Base-by-base conservation (phyloP, 495 filamentous ascomycete species). In the Evansstolkia leycettana region DNA sequence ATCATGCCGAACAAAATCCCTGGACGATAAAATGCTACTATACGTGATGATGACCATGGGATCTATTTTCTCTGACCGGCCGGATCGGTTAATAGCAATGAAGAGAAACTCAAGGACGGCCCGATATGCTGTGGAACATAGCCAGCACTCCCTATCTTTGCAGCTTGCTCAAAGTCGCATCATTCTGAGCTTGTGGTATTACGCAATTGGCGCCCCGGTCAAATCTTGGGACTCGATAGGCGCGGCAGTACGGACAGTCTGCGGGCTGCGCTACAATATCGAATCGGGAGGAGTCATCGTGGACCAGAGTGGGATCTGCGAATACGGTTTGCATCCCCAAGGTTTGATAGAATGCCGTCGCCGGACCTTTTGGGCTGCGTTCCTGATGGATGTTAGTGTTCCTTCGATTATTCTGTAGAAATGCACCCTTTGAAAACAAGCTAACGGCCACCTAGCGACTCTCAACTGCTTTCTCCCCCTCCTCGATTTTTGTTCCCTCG, bases 11-110 rank as follows among this genome's bases (percentile, higher is more conserved):
- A 53, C 58, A 13, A 80, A 80, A 49, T 70, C 64, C 28, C 59
- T 63, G 42, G 73, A 75, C 51, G 80, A 83, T 54, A 68, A 68
- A 45, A 85, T 83, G 75, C 64, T 80, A 31, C 65, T 78, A 31
- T 84, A 81, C 58, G 70, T 69, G 9, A 68, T 78, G 46, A 69
- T 83, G 45, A 63, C 73, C 2, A 40, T 75, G 41, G 73, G 68
- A 6, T 65, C 73, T 10, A 48, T 71, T 1, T 78, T 81, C 41
- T 75, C 76, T 0, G 51, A 63, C 10, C 64, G 69, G n/a, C 39
- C 62, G n/a, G 66, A 68, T 32, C 54, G 58, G 34, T 55, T 64
- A 23, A 43, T 49, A 14, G 52, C 65, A 2, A 56, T 72, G 15
- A 62, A 53, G 39, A 59, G 62, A 17, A 78, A 72, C 42, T 64